Evolutionary conservation across 225 moss, liverwort and hornwort genomes (phyloP).

Genomic region (Ulota crispa): DNA sequence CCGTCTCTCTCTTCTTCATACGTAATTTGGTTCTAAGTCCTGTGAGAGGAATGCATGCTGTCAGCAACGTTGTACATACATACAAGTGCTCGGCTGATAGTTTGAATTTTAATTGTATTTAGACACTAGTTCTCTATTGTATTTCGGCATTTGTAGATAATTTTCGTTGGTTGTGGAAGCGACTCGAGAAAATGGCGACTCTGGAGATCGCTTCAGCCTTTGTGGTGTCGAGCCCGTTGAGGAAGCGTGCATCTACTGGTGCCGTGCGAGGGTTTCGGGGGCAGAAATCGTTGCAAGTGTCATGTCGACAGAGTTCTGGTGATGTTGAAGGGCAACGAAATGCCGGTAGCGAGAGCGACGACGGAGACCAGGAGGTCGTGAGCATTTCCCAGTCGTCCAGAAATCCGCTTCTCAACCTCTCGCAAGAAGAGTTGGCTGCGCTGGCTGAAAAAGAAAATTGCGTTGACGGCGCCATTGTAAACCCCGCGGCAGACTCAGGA

Average conservation of each 20-base stretch:
- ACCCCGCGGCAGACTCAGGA: neutral
- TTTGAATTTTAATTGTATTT: neutral
- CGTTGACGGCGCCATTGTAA: neutral
- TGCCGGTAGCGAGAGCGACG: slow-evolving; percentile 15
- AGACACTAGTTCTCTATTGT: neutral
- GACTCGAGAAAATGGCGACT: slow-evolving; percentile 33
- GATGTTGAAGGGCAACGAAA: slow-evolving; percentile 6
- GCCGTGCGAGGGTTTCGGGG: slow-evolving; percentile 4
- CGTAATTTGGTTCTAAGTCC: neutral
- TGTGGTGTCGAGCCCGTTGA: slow-evolving; percentile 2
- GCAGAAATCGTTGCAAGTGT: slow-evolving; percentile 36
- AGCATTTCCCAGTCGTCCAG: slow-evolving; percentile 47
- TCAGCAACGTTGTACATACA: neutral
- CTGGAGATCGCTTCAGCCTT: slow-evolving; percentile 24
- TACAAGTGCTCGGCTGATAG: neutral
- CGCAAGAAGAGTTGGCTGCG: slow-evolving; percentile 46
- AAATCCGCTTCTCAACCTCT: slow-evolving; percentile 64
- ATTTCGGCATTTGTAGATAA: neutral
- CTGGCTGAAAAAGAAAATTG: slow-evolving; percentile 16
- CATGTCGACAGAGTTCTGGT: slow-evolving; percentile 18
- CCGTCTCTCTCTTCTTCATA: neutral
- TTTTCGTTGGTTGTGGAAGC: neutral
- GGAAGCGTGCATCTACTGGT: slow-evolving; percentile 10
- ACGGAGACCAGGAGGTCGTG: slow-evolving; percentile 23
- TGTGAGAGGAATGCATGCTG: neutral